phyloP scores from a whole-genome alignment of 2,329 filamentous ascomycete genomes.

The Penicillium hesseltinei region DNA sequence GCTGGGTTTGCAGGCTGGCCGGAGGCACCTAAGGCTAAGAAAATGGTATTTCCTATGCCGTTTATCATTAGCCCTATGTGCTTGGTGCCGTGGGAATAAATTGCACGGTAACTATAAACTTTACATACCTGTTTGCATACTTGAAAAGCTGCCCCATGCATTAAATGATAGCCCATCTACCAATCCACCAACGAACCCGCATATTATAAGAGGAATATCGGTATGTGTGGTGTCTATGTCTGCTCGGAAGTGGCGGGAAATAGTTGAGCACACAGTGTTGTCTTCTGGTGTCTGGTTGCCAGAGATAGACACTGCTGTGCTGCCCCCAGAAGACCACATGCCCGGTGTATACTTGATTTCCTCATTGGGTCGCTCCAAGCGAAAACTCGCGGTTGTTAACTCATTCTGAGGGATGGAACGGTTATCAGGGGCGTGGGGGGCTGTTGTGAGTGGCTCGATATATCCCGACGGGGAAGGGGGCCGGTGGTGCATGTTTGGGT shows the following conservation, averaged over 20 bases:
- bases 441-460: not conserved
- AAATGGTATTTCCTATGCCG: constrained; percentile 43
- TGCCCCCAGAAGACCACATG: constrained; percentile 24
- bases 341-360: constrained; percentile 20
- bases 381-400: not conserved
- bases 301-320: constrained; percentile 26
- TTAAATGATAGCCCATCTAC: constrained; percentile 44
- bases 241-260: constrained; percentile 22
- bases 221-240: constrained; percentile 27
- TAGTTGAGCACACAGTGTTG: constrained; percentile 10
- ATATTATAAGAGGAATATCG: constrained; percentile 34
- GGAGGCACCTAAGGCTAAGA: constrained; percentile 44
- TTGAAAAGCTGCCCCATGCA: constrained; percentile 44
- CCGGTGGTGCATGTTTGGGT: not conserved
- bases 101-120: not conserved
- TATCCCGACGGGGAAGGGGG: not conserved
- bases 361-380: not conserved
- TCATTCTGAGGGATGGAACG: not conserved
- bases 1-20: constrained; percentile 41
- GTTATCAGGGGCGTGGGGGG: not conserved
- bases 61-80: not conserved
- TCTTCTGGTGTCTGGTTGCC: constrained; percentile 16
- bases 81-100: not conserved
- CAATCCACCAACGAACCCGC: constrained; percentile 41
- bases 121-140: constrained; percentile 44